phyloP scores from a whole-genome alignment of 139 green algal species.

The Coccomyxa sp. region DNA sequence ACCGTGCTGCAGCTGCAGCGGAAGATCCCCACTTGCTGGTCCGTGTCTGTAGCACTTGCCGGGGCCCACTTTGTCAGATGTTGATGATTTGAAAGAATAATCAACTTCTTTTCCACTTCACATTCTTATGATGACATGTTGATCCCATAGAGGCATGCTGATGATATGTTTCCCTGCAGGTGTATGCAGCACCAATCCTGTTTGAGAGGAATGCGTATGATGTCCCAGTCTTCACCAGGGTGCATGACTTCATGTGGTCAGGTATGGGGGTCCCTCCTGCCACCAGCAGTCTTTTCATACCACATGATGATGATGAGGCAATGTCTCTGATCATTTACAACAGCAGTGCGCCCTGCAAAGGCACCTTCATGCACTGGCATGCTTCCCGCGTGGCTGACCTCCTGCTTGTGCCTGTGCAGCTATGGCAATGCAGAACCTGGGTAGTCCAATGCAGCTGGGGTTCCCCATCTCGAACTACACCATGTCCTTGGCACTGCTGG shows the following conservation, averaged over 20 bases:
- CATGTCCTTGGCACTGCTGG: conserved; percentile 20
- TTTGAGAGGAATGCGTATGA: conserved; percentile 33
- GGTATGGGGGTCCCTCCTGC: not conserved
- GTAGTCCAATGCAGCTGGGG: conserved; percentile 21
- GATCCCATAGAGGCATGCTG: too few species aligned
- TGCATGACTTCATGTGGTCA: conserved; percentile 40
- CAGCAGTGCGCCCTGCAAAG: too few species aligned
- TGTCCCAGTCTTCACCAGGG: conserved; percentile 31
- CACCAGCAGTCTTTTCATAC: too few species aligned
- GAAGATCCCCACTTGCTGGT: conserved; percentile 6
- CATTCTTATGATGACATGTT: too few species aligned
- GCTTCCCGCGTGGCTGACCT: too few species aligned
- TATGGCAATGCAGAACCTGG: conserved; percentile 36
- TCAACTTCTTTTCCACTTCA: too few species aligned
- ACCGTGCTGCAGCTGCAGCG: conserved; percentile 1
- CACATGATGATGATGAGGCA: too few species aligned
- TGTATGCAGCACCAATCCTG: conserved; percentile 33
- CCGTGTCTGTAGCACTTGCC: not conserved
- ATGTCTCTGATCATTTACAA: too few species aligned
- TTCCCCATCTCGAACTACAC: conserved; percentile 46
- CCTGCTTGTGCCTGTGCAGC: too few species aligned
- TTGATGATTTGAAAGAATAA: too few species aligned
- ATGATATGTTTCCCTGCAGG: not conserved
- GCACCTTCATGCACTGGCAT: too few species aligned
- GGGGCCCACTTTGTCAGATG: too few species aligned